phyloP scores from a whole-genome alignment of 163 green algal species.

The Smithsoniella earleae region DNA sequence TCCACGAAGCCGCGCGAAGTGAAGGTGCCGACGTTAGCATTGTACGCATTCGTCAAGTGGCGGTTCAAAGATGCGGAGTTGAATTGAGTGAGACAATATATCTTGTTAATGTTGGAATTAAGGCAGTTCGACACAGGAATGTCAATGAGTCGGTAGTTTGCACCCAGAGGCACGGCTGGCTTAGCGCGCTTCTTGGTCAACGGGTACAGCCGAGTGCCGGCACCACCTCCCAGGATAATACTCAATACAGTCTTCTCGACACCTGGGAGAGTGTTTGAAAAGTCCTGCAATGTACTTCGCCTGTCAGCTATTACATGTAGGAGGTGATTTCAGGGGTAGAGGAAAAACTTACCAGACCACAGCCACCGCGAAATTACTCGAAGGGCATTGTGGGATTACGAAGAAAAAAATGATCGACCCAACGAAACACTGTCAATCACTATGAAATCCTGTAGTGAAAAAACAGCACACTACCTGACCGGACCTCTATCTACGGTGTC shows the following conservation, averaged over 20 bases:
- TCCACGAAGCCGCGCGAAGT: slow-evolving; percentile 88
- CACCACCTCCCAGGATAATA: slow-evolving; percentile 95
- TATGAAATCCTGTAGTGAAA: no score
- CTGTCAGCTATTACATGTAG: no score
- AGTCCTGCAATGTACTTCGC: slow-evolving; percentile 20
- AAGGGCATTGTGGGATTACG: not conserved
- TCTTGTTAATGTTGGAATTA: slow-evolving; percentile 95
- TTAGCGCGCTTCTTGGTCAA: slow-evolving; percentile 96
- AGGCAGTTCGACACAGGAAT: slow-evolving; percentile 99
- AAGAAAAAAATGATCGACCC: no score
- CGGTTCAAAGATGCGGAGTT: slow-evolving; percentile 97
- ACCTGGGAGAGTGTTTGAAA: slow-evolving; percentile 10
- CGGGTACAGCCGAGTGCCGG: slow-evolving; percentile 92
- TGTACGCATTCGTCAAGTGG: slow-evolving; percentile 86
- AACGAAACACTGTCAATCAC: no score
- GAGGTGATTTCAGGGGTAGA: no score
- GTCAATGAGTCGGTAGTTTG: slow-evolving; percentile 96
- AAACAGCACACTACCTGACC: no score
- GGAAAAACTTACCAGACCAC: no score
- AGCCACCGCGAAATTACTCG: not conserved
- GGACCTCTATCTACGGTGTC: no score
- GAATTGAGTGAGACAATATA: slow-evolving; percentile 95
- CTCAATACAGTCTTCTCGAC: slow-evolving; percentile 51
- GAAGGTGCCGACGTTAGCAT: slow-evolving; percentile 57
- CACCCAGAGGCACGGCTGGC: slow-evolving; percentile 92